A percentile compares a stretch with the other conserved stretches of the same genome.
These are phyloP conservation scores for Colletotrichum euphorbiae DNA, from an alignment of 2,329 filamentous ascomycete genomes.

Conservation along the genomic window DNA sequence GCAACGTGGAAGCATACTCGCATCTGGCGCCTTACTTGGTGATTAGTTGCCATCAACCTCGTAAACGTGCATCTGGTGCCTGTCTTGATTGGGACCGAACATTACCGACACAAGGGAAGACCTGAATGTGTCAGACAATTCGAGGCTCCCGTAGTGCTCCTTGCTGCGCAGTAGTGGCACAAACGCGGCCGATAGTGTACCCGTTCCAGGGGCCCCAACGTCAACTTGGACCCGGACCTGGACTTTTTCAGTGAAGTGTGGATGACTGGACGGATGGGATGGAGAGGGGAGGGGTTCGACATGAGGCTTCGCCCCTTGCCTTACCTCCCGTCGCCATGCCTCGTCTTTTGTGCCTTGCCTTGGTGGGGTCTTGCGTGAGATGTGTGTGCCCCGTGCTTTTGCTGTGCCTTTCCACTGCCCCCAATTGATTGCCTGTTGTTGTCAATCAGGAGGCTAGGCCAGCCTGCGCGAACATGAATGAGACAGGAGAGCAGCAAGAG, in stretches of 20 bases:
- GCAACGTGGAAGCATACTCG: background rate
- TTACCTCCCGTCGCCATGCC: too few species aligned
- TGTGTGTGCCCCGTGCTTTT: conserved; percentile 1
- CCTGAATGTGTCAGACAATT: conserved; percentile 29
- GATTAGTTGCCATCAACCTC: background rate
- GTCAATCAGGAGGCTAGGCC: background rate
- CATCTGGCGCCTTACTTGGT: background rate
- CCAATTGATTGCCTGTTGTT: conserved; percentile 25
- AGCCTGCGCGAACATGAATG: background rate
- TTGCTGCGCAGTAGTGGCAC: conserved; percentile 1
- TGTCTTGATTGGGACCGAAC: conserved; percentile 10
- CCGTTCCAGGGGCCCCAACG: conserved; percentile 7
- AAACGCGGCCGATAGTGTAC: conserved; percentile 25
- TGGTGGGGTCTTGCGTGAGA: background rate
- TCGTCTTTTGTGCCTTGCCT: background rate
- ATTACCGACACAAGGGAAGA: conserved; percentile 14
- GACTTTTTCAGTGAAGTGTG: too few species aligned
- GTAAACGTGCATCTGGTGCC: conserved; percentile 7
- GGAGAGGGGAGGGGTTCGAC: background rate
- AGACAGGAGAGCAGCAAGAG: background rate
- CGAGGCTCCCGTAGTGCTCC: conserved; percentile 7
- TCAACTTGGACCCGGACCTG: background rate
- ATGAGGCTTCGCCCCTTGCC: background rate
- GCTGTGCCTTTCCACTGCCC: conserved; percentile 28
- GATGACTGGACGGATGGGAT: too few species aligned